phyloP scores from a whole-genome alignment of 768 basidiomycete genomes.

The Suillus occidentalis region DNA sequence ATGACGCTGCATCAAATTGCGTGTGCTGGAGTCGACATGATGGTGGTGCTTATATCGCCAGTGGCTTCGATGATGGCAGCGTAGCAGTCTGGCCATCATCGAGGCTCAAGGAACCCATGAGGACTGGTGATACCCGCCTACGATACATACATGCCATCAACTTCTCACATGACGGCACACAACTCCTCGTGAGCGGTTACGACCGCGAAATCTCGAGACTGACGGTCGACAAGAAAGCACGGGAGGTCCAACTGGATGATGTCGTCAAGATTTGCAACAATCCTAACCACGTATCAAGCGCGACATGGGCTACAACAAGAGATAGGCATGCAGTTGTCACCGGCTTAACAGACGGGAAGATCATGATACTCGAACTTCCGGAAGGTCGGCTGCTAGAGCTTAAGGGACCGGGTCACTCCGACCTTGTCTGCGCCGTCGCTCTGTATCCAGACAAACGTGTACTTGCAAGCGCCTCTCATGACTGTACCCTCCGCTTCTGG shows the following conservation, averaged over 20 bases:
- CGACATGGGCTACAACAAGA: background rate
- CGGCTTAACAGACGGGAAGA: background rate
- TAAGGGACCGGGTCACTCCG: background rate
- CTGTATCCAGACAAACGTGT: slow-evolving; percentile 11
- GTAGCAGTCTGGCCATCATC: background rate
- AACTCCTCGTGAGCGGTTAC: background rate
- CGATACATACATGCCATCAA: background rate
- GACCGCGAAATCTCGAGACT: background rate
- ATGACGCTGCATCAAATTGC: background rate
- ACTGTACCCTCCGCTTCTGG: slow-evolving; percentile 12
- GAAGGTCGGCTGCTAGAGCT: background rate
- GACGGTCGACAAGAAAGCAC: background rate
- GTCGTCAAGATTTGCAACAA: background rate
- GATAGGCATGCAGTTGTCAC: background rate
- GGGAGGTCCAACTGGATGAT: background rate
- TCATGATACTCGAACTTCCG: background rate
- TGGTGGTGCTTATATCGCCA: background rate
- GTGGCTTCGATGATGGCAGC: background rate
- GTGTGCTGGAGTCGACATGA: background rate
- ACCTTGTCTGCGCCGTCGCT: background rate
- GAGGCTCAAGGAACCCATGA: background rate
- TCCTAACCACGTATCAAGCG: background rate
- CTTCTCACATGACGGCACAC: background rate
- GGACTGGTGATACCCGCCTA: background rate
- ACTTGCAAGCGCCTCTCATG: slow-evolving; percentile 17